Base-by-base conservation (phyloP, 441 rosid species). In the Gossypium schwendimanii region DNA sequence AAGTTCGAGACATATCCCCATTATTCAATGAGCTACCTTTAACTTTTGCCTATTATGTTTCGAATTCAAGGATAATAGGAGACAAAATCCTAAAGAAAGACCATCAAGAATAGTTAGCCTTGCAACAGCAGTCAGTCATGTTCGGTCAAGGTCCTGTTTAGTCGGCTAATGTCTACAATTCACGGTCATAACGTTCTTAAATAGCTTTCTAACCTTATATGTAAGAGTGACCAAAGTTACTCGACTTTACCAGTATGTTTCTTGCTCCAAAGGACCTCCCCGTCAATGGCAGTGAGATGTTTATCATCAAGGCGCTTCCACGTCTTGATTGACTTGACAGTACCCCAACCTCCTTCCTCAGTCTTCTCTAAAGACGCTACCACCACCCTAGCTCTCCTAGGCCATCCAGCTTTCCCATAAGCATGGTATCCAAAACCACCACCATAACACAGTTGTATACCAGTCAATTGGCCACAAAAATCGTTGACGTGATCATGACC, bases 401-500 rank as follows among this genome's bases (percentile, higher is more conserved):
- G 73, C 95, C 95, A 91, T 6, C 95, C 95, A 24, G 88, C 91
- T 82, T 85, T 85, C 55, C 93, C 97, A 55, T 93, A 93, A n/a
- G 93, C 98, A 83, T 88, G 95, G 83, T 89, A 91, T 78, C 96
- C 97, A 72, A 88, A 88, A n/a, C 92, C 97, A 59, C 95, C 97
- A 26, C 86, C 95, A 45, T 92, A 92, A 69, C 97, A 92, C 71
- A 92, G 92, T 33, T 90, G 81, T 61, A 90, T 82, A 15, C 93
- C 93, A 7, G 76, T 77, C 44, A 87, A 79, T 53, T 69, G 23
- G n/a, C 85, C 95, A 67, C 98, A 93, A 74, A 91, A 93, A 80
- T 93, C 97, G 39, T 88, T 90, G 72, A 86, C 6, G 69, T 92
- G 97, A 74, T 92, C 97, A 53, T 92, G 96, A 28, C 94, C 97